phyloP scores from a whole-genome alignment of 371 early-diverging fungal species.

The Smittium culicis region DNA sequence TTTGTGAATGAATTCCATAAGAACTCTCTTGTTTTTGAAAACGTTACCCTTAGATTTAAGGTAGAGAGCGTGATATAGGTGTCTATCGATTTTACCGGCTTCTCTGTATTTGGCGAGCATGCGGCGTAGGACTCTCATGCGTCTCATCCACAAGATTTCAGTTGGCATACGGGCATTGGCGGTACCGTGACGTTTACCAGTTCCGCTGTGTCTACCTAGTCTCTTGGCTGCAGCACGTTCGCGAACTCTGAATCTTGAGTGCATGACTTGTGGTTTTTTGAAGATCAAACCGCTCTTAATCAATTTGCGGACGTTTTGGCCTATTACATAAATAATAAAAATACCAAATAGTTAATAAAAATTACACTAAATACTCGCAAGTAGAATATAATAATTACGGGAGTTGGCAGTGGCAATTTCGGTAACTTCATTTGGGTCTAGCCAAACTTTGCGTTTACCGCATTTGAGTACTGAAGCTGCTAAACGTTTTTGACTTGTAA shows the following conservation, averaged over 20 bases:
- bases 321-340: constrained; percentile 30
- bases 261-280: constrained; percentile 84
- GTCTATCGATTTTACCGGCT: constrained; percentile 95
- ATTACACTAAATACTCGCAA: too few relatives aligned
- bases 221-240: constrained; percentile 89
- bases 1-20: constrained; percentile 99
- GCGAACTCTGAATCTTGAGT: constrained; percentile 94
- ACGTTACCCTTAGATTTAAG: constrained; percentile 99
- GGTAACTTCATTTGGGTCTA: constrained; percentile 96
- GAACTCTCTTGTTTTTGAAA: constrained; percentile 99
- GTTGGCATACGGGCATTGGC: constrained; percentile 98
- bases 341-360: too few relatives aligned
- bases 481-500: constrained; percentile 85
- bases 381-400: too few relatives aligned
- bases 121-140: constrained; percentile 96
- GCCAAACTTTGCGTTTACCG: constrained; percentile 99
- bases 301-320: constrained; percentile 93
- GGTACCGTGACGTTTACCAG: constrained; percentile 98
- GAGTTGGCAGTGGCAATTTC: constrained; percentile 96
- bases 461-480: constrained; percentile 97
- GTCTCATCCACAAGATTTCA: constrained; percentile 97
- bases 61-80: constrained; percentile 96
- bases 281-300: constrained; percentile 94
- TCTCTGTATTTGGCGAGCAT: constrained; percentile 97
- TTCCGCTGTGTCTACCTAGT: constrained; percentile 97